A percentile compares a stretch with the other conserved stretches of the same genome.
phyloP scores from a whole-genome alignment of 306 rosid genomes.

The Prinsepia uniflora region DNA sequence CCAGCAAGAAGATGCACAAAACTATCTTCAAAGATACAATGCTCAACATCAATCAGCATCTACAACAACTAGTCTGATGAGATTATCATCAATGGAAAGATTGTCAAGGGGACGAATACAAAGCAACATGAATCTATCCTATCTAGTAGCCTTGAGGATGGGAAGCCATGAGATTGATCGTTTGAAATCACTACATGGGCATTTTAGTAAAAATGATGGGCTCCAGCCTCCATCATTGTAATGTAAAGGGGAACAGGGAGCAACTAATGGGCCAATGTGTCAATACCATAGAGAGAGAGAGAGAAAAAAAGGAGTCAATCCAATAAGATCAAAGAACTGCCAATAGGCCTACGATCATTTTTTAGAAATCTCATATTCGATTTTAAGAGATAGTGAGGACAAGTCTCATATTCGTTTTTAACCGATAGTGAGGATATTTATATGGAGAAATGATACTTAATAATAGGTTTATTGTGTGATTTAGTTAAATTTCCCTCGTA shows the following conservation, averaged over 20 bases:
- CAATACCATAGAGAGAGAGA: conserved; percentile 16
- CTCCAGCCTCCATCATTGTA: conserved; percentile 17
- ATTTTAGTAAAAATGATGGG: conserved; percentile 5
- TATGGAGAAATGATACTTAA: too few species aligned
- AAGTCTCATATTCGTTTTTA: too few species aligned
- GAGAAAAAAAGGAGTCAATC: not conserved
- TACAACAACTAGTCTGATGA: not conserved
- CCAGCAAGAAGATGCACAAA: not conserved
- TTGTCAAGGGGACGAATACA: conserved; percentile 1
- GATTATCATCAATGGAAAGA: conserved; percentile 2
- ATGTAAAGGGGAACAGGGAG: conserved; percentile 19
- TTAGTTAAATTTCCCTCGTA: too few species aligned
- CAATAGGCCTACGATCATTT: too few species aligned
- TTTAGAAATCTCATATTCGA: too few species aligned
- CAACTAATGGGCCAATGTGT: conserved; percentile 31
- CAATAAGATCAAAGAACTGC: too few species aligned
- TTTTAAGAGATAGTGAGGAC: too few species aligned
- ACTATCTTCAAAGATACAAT: not conserved
- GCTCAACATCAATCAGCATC: conserved; percentile 24
- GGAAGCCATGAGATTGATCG: not conserved
- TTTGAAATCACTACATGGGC: conserved; percentile 7
- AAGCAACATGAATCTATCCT: not conserved
- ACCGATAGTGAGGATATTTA: too few species aligned
- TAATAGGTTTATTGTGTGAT: too few species aligned
- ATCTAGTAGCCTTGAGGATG: not conserved